These are phyloP conservation scores for Cajanus cajan DNA, from an alignment of 306 rosid species.

Conservation along the genomic window DNA sequence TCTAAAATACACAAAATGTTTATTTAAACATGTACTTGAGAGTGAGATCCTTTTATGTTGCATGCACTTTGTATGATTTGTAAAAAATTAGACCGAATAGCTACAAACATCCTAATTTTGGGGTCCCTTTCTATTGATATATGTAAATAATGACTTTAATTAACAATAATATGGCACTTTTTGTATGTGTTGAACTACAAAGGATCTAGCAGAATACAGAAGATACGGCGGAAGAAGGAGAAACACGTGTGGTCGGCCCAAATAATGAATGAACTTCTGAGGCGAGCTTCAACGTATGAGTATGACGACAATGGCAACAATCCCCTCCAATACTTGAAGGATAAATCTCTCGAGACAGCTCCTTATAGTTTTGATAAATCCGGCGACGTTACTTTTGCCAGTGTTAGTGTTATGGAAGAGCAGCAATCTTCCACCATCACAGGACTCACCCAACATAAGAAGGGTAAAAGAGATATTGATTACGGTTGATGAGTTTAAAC, in stretches of 20 bases:
- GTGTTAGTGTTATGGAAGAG: no score
- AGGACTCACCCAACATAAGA: background rate
- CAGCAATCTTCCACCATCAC: background rate
- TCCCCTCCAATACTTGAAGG: background rate
- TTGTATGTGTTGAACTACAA: background rate
- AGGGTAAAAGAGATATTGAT: background rate
- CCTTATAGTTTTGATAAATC: background rate
- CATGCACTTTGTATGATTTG: background rate
- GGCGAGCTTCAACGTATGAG: background rate
- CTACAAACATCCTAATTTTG: no score
- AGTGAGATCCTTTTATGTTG: background rate
- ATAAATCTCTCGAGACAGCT: background rate
- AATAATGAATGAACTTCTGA: slow-evolving; percentile 25
- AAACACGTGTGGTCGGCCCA: slow-evolving; percentile 32
- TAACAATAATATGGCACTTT: no score
- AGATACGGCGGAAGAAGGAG: slow-evolving; percentile 21
- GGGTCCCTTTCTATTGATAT: background rate
- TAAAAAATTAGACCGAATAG: no score
- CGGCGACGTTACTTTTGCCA: background rate
- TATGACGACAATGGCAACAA: slow-evolving; percentile 1
- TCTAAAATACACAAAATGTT: no score
- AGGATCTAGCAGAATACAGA: background rate
- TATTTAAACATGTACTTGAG: no score
- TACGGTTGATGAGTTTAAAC: no score
- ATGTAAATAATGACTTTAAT: no score